These are phyloP conservation scores for Yarrowia yakushimensis DNA, from an alignment of 805 yeast genomes.

Conservation along the genomic window DNA sequence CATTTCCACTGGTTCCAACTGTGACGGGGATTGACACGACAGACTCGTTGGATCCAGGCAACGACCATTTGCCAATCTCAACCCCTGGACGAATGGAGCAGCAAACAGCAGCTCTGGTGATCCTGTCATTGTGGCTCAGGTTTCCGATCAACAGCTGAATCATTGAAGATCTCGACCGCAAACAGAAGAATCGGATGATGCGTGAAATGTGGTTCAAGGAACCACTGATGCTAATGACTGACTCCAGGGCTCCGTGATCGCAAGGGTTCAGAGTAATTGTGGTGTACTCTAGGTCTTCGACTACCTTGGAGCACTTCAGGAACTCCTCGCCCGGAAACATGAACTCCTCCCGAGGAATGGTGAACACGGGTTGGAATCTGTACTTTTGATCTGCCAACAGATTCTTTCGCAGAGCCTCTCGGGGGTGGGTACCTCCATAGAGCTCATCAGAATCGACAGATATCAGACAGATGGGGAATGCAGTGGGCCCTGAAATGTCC, in stretches of 20 bases:
- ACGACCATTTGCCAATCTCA: background rate
- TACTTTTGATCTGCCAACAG: background rate
- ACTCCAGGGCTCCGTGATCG: constrained; percentile 1
- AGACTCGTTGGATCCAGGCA: constrained; percentile 5
- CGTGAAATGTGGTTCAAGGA: background rate
- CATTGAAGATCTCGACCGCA: background rate
- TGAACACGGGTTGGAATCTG: constrained; percentile 14
- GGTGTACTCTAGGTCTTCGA: background rate
- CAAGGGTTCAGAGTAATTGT: background rate
- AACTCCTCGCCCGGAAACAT: constrained; percentile 16
- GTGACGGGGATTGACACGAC: constrained; percentile 4
- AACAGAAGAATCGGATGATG: background rate
- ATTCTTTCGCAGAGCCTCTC: background rate
- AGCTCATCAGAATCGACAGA: background rate
- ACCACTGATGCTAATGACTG: background rate
- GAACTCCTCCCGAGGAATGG: constrained; percentile 4
- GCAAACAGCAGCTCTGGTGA: background rate
- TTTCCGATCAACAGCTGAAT: background rate
- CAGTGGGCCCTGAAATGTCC: background rate
- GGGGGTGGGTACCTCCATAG: background rate
- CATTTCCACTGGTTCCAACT: background rate
- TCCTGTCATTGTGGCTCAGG: background rate
- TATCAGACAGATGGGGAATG: constrained; percentile 1
- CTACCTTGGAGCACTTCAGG: background rate
- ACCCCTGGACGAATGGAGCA: background rate